Evolutionary conservation across 2,329 filamentous ascomycete species (phyloP).

Genomic region (Penicillium sp.): DNA sequence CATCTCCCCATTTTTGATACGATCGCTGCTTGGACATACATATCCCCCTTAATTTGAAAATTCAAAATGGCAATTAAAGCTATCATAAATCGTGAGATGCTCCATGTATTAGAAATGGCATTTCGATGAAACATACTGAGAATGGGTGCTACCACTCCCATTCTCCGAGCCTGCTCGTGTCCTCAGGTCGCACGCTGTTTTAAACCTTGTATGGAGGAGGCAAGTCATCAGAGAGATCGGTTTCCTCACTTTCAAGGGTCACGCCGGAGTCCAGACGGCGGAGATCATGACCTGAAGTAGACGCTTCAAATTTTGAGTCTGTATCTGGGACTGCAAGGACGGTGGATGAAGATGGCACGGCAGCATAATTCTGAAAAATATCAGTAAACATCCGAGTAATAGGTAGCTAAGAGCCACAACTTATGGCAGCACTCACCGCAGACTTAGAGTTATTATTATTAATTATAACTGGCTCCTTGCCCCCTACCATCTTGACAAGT

Average conservation of each 20-base stretch:
- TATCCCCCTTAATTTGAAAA: background rate
- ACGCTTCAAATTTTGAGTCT: background rate
- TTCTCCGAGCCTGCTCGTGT: background rate
- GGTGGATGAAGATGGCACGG: background rate
- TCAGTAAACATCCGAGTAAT: background rate
- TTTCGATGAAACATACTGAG: background rate
- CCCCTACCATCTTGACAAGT: conserved; percentile 23
- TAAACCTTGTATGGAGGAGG: conserved; percentile 9
- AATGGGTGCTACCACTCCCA: background rate
- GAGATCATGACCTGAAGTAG: background rate
- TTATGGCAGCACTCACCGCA: background rate
- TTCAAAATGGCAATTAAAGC: background rate
- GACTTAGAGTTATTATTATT: background rate
- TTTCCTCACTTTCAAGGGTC: background rate
- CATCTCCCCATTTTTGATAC: background rate
- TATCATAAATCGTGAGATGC: background rate
- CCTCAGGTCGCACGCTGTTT: background rate
- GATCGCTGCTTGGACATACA: background rate
- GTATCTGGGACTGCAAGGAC: background rate
- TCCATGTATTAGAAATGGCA: background rate
- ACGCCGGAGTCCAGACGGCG: background rate
- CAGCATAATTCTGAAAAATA: background rate
- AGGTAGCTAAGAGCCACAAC: background rate
- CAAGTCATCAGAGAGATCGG: conserved; percentile 1
- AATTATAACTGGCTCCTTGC: conserved; percentile 17